Conservation (phyloP, 176 grass and related monocot genomes). For the Juncus inflexus region DNA sequence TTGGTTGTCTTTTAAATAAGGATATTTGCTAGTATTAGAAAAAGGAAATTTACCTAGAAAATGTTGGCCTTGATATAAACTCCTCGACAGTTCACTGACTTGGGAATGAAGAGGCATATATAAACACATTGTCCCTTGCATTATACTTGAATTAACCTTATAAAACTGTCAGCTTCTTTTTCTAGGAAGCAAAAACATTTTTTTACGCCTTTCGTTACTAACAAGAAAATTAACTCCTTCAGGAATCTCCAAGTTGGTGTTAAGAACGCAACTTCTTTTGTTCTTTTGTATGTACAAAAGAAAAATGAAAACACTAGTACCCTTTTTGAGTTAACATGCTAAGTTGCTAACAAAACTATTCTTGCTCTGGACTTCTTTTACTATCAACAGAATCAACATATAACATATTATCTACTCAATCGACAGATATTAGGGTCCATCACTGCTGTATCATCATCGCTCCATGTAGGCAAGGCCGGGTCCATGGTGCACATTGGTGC, state of each 20-base stretch:
- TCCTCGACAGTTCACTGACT: too few species aligned
- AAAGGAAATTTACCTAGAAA: too few species aligned
- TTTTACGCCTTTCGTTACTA: too few species aligned
- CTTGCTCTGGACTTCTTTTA: neutral
- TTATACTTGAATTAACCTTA: too few species aligned
- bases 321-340: neutral
- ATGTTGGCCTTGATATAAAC: too few species aligned
- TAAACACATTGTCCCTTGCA: too few species aligned
- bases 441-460: conserved; percentile 72
- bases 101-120: too few species aligned
- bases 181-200: too few species aligned
- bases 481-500: conserved; percentile 97
- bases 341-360: neutral
- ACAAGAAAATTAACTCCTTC: too few species aligned
- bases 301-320: neutral
- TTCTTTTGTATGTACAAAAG: neutral
- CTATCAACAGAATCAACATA: neutral
- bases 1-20: neutral
- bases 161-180: too few species aligned
- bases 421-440: conserved; percentile 62
- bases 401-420: conserved; percentile 5
- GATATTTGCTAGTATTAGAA: too few species aligned
- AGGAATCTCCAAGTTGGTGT: too few species aligned
- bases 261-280: neutral
- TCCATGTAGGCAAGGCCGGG: conserved; percentile 86